Base-by-base conservation (phyloP, 2,329 filamentous ascomycete species). In the Falciphora oryzae region DNA sequence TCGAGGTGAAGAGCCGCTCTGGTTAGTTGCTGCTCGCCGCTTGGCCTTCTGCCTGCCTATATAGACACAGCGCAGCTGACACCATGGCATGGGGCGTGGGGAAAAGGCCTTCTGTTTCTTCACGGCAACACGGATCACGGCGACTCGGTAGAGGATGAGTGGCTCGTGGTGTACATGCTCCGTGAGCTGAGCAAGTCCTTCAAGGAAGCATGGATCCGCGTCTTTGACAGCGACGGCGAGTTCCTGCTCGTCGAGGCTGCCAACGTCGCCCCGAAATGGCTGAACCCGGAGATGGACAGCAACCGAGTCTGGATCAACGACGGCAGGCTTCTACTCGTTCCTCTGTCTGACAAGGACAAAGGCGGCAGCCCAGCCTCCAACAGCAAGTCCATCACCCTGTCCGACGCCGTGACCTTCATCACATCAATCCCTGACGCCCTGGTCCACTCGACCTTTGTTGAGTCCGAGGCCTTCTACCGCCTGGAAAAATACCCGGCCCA, bases 61-160 rank as follows among this genome's bases (percentile, higher is more conserved):
- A 16, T 10, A 53, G 18, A 53, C 10, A 22, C 18, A n/a, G 8
- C 22, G 18, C 8, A 53, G 44, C 44, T 53, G 22, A 53, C 8
- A n/a, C 44, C 44, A 5, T 22, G 16, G 5, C 6, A 50, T 8
- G 38, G 16, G 2, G 38, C 38, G n/a, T 10, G 44, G 22, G 44
- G 1, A 31, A 32, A 57, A 83, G 83, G 81, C 1, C 72, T 86
- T 11, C 73, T 80, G n/a, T 87, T 88, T 68, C 83, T 99, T 7
- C 84, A 86, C 67, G 94, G 94, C 27, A 81, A 82, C 63, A 95
- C 92, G 0, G 91, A 94, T 73, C 98, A 93, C 71, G 93, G 94
- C 11, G 96, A 99, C 76, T 95, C 93, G 0, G 88, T 98, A 4
- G 94, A 97, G 72, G 95, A 99, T 71, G 96, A 99, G 79, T 99